Conservation (phyloP, 2,329 filamentous ascomycete species). For the Trichophyton equinum region DNA sequence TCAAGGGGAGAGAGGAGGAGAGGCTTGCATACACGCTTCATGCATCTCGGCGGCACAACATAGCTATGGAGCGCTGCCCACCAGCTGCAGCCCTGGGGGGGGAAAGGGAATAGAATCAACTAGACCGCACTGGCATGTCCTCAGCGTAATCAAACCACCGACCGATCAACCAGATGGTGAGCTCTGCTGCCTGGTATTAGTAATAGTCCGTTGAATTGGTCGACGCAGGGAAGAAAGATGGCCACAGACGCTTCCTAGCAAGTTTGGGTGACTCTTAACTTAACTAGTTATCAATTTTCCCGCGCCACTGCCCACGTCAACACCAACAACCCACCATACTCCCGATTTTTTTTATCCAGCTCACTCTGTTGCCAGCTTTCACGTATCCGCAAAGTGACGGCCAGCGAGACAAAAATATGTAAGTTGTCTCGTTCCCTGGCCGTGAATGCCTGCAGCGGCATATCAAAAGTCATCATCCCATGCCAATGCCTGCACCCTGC, state of each 20-base stretch:
- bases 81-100: not conserved
- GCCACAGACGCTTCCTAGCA: not conserved
- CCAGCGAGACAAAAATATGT: not conserved
- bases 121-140: not conserved
- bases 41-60: too few relatives aligned
- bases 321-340: not conserved
- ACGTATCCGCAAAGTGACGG: not conserved
- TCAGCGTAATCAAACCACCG: not conserved
- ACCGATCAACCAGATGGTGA: not conserved
- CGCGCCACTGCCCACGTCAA: not conserved
- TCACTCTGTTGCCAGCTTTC: not conserved
- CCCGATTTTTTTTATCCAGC: not conserved
- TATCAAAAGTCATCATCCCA: not conserved
- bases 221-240: not conserved
- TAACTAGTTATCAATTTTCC: not conserved
- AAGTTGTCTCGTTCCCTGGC: too few relatives aligned
- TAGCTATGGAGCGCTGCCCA: too few relatives aligned
- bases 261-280: not conserved
- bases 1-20: too few relatives aligned
- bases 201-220: not conserved
- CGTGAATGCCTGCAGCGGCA: too few relatives aligned
- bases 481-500: not conserved
- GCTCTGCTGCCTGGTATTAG: conserved; percentile 4
- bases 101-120: not conserved
- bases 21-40: too few relatives aligned